Base-by-base conservation (phyloP, 1,139 yeast genomes). In the Ogataea hybrid region DNA sequence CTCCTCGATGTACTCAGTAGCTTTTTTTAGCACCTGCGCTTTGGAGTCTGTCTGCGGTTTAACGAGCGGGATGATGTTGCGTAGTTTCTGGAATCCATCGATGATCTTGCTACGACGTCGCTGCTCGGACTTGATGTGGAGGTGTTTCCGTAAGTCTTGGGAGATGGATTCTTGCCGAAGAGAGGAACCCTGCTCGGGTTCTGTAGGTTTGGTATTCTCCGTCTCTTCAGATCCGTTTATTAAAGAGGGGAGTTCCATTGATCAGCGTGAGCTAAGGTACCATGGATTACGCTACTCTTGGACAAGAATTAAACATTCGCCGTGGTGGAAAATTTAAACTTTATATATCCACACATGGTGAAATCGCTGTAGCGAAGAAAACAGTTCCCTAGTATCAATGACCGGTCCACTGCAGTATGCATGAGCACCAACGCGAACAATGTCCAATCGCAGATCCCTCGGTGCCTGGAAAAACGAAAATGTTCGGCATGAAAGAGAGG, bases 51-150 rank as follows among this genome's bases (percentile, higher is more conserved):
- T 69, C 5, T 69, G 62, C n/a, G 68, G 64, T 27, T 67, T 57
- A 42, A 71, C 61, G 22, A 62, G 61, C 4, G 75, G 75, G 10
- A 70, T 71, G 2, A 67, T 54, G 36, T 57, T 54, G 42, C 64
- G 64, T 28, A 70, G 54, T 42, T 60, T 61, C 35, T 65, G 63
- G 49, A 70, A 70, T 14, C 75, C 75, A 34, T 70, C 74, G 35
- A 69, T 69, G 43, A 70, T 70, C 48, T 66, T 64, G 43, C 69
- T 73, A 31, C 75, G 57, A 25, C 74, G 59, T 35, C 74, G 58
- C 50, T 70, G 74, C 48, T 70, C 75, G 4, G 72, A 67, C 28
- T 68, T 58, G 39, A 69, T 70, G 50, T 70, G 75, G 9, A 59
- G 64, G 37, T 58, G 61, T 35, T 54, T 54, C 27, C 60, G 42